A percentile compares a stretch with the other conserved stretches of the same genome.
Conservation (phyloP, 1,139 yeast genomes). For the Sugiyamaella xylanicola region DNA sequence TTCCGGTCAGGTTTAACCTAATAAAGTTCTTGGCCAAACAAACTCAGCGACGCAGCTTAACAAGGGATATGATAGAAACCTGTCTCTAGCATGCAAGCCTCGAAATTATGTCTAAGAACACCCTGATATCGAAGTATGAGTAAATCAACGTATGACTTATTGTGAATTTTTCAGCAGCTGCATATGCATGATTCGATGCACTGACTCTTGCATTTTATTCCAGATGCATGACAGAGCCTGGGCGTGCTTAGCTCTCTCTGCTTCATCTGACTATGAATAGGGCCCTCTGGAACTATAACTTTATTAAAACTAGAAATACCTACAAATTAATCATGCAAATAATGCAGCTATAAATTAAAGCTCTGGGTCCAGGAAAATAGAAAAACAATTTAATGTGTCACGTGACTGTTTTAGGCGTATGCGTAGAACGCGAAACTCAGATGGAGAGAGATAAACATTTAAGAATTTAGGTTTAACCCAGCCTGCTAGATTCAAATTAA, state of each 20-base stretch:
- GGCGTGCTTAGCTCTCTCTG: background rate
- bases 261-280: background rate
- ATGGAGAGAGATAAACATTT: too few relatives aligned
- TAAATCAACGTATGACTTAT: constrained; percentile 14
- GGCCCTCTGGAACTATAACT: background rate
- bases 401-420: too few relatives aligned
- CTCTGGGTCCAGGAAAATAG: too few relatives aligned
- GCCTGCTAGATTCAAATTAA: too few relatives aligned
- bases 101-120: background rate
- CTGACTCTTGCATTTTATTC: background rate
- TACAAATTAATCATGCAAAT: too few relatives aligned
- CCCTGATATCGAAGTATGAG: constrained; percentile 3
- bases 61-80: background rate
- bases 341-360: too few relatives aligned
- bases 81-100: background rate
- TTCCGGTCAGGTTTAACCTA: background rate
- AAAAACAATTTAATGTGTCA: too few relatives aligned
- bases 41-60: too few relatives aligned
- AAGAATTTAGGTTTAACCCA: too few relatives aligned
- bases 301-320: too few relatives aligned
- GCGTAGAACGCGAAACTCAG: too few relatives aligned
- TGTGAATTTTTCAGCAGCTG: constrained; percentile 14
- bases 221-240: background rate
- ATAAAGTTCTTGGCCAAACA: background rate
- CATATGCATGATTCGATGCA: constrained; percentile 11